Evolutionary conservation across 345 rosid species (phyloP).

Genomic region (Melastoma malabathricum): DNA sequence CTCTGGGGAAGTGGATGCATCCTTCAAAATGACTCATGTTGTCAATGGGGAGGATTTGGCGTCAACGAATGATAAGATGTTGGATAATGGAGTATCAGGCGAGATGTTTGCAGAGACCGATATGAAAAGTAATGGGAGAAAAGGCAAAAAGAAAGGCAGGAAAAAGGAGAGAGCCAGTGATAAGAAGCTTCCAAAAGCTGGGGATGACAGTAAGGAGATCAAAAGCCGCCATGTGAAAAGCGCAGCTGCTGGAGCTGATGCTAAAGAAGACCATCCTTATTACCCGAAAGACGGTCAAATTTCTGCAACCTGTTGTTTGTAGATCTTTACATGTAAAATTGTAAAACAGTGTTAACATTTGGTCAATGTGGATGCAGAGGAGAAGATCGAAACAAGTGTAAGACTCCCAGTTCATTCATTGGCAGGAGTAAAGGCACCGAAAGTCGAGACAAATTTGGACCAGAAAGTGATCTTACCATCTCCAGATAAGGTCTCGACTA

Average conservation of each 20-base stretch:
- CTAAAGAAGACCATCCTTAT: too few species aligned
- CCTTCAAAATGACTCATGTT: slow-evolving; percentile 4
- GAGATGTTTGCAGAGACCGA: slow-evolving; percentile 3
- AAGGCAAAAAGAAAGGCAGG: slow-evolving; percentile 5
- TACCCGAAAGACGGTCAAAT: neutral
- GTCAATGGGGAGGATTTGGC: slow-evolving; percentile 11
- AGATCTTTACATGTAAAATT: too few species aligned
- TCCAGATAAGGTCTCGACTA: too few species aligned
- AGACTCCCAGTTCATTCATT: too few species aligned
- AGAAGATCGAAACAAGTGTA: too few species aligned
- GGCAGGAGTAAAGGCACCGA: too few species aligned
- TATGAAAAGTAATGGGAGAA: slow-evolving; percentile 4
- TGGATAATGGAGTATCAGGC: neutral
- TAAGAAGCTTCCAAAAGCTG: slow-evolving; percentile 3
- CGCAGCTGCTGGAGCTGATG: neutral
- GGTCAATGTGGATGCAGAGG: too few species aligned
- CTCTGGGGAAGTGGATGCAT: neutral
- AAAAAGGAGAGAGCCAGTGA: slow-evolving; percentile 9
- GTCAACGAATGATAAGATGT: too few species aligned
- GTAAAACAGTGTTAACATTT: too few species aligned
- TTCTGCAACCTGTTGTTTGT: neutral
- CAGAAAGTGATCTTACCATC: too few species aligned
- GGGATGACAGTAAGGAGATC: neutral
- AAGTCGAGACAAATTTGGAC: too few species aligned
- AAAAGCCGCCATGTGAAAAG: neutral